These are phyloP conservation scores for Gorgonomyces haynaldii DNA, from an alignment of 192 early-diverging fungal genomes.

Conservation along the genomic window DNA sequence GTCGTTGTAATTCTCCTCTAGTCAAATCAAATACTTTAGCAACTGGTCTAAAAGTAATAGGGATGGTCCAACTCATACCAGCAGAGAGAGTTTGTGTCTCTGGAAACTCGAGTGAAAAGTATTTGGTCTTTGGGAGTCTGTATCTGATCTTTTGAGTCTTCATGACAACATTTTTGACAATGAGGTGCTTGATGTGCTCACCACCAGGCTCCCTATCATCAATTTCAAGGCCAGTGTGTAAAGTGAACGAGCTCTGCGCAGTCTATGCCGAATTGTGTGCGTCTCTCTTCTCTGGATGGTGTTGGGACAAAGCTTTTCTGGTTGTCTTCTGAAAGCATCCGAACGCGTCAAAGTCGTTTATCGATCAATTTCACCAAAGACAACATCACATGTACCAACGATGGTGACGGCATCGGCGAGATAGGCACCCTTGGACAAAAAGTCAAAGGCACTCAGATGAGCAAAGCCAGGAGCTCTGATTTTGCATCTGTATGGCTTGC, in stretches of 20 bases:
- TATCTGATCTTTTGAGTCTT: slow-evolving; percentile 53
- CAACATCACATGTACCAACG: slow-evolving; percentile 97
- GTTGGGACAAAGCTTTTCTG: not conserved
- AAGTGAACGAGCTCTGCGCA: slow-evolving; percentile 42
- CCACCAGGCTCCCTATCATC: slow-evolving; percentile 41
- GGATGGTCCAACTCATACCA: slow-evolving; percentile 47
- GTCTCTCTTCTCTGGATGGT: slow-evolving; percentile 13
- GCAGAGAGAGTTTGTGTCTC: slow-evolving; percentile 45
- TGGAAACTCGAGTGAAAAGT: slow-evolving; percentile 50
- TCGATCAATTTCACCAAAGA: slow-evolving; percentile 58
- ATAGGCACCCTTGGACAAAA: slow-evolving; percentile 81
- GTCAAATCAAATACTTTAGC: slow-evolving; percentile 28
- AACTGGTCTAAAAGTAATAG: slow-evolving; percentile 44
- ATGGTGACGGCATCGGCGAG: slow-evolving; percentile 93
- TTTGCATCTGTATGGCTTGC: slow-evolving; percentile 94
- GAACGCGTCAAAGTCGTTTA: too few species aligned
- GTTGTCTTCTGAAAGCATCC: not conserved
- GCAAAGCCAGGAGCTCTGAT: slow-evolving; percentile 93
- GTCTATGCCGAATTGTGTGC: slow-evolving; percentile 37
- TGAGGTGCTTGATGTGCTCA: slow-evolving; percentile 36
- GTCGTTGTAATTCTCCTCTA: slow-evolving; percentile 39
- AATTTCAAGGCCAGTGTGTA: slow-evolving; percentile 29
- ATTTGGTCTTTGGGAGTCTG: slow-evolving; percentile 42
- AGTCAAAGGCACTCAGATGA: slow-evolving; percentile 82
- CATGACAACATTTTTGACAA: slow-evolving; percentile 47